Evolutionary conservation across 1,139 yeast species (phyloP), one percentile per base, ranked within the genome.

Genomic region (Pichia sp.): DNA sequence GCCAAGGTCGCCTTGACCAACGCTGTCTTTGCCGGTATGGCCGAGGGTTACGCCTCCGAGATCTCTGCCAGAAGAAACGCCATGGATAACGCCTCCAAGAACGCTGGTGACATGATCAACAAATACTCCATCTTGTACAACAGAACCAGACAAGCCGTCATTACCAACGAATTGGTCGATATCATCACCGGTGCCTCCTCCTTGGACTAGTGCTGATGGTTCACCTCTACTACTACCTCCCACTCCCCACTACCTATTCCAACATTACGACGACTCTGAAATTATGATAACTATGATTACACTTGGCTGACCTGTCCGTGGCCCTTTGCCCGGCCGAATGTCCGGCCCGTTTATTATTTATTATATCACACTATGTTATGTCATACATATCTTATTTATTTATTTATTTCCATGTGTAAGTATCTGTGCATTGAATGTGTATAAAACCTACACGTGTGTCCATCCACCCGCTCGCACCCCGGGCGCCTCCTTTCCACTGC

Each of bases 81-180:
- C 68, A 93, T 93, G 99, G 99, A 93, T 77, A 93, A 92, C 72
- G 99, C 99, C 62, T 90, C 98, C 67, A 93, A 93, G 95, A 93
- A 92, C 74, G 99, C 99, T 62, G 96, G 96, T 78, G 99, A 93
- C 69, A 93, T 93, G 99, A 93, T 93, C 72, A 85, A 82, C 79
- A 85, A 82, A 72, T 92, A 89, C 87, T 86, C 98, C 65, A 93
- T 93, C 75, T 84, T 92, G 76, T 93, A 93, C 80, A 93, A 93
- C 92, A 92, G 99, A 85, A 89, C 98, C 73, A 92, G 99, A 87
- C 99, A 93, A 83, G 99, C 99, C 69, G 99, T 92, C 73, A 93
- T 93, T 73, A 93, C 99, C 79, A 93, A 93, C 83, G 99, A 93
- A 81, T 82, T 93, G 85, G 98, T 93, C 71, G 99, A 93, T 79